These are phyloP conservation scores for Microsporum canis DNA, from an alignment of 2,329 filamentous ascomycete genomes.

Conservation along the genomic window DNA sequence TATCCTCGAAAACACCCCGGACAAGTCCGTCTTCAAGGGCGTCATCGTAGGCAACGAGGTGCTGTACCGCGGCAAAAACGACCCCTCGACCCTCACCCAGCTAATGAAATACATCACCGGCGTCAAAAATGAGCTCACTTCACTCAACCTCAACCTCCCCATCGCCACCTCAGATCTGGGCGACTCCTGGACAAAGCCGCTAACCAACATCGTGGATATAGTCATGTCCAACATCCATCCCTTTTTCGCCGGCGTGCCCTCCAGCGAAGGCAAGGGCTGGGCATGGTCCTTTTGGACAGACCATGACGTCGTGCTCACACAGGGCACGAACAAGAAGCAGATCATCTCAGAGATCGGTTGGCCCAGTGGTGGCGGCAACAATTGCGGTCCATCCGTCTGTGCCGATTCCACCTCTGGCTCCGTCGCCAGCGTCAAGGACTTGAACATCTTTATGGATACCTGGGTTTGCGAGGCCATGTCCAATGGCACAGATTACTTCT, in stretches of 20 bases:
- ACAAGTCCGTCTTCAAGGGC: constrained; percentile 44
- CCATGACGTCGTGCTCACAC: constrained; percentile 56
- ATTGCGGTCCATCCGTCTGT: constrained; percentile 58
- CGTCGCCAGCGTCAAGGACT: constrained; percentile 64
- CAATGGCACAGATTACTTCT: constrained; percentile 88
- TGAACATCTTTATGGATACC: constrained; percentile 76
- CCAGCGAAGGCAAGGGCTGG: constrained; percentile 61
- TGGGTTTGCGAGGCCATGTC: constrained; percentile 72
- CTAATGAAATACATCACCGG: constrained; percentile 54
- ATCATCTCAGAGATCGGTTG: constrained; percentile 87
- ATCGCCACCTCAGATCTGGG: constrained; percentile 84
- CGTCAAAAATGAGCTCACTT: constrained; percentile 62
- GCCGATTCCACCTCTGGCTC: constrained; percentile 46
- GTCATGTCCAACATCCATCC: constrained; percentile 97
- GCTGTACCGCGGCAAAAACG: constrained; percentile 40
- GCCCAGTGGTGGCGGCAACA: constrained; percentile 70
- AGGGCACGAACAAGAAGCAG: constrained; percentile 52
- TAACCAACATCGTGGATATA: constrained; percentile 64
- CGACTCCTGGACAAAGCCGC: constrained; percentile 64
- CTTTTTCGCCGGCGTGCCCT: constrained; percentile 74
- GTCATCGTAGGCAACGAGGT: constrained; percentile 55
- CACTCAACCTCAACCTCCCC: constrained; percentile 55
- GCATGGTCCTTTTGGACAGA: constrained; percentile 70
- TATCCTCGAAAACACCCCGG: constrained; percentile 51
- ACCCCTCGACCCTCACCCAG: constrained; percentile 53